Evolutionary conservation across 345 rosid species (phyloP), one percentile per base, ranked within the genome.

Genomic region (Salix purpurea): DNA sequence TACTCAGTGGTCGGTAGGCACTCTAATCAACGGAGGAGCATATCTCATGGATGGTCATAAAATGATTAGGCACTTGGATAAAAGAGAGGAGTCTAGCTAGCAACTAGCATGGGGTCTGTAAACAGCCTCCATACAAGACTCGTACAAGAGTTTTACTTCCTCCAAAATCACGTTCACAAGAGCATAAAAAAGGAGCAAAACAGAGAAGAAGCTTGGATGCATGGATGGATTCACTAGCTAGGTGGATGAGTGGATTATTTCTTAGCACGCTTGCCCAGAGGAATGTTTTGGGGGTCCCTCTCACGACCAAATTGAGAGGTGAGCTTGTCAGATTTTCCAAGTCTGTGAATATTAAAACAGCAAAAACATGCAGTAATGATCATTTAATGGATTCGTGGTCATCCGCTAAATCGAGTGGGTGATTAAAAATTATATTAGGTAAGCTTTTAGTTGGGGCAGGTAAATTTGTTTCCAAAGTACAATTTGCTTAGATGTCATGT

Each of bases 381-480:
- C 23, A 14, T 65, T 44, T 4, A 24, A 70, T 18, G 78, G 71
- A 69, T 61, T 64, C 54, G 72, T 26, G 32, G 44, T 18, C 70
- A 34, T 5, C 75, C 26, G 7, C 13, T 68, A 36, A 44, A 34
- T 73, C 21, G 69, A 70, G 76, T 67, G 74, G 76, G 61, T 77
- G 70, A 58, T 62, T 40, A 37, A 18, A 54, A 61, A 71, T 52
- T n/a, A 69, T 54, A 71, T 82, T 79, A 75, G 85, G 85, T 81
- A 52, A 77, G 79, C 54, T 61, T 78, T 77, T 83, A 75, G 90
- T 84, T 87, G 90, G 87, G 65, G 88, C 86, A 85, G 90, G 88
- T 87, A 78, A 78, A 69, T 76, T 71, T 54, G 84, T 69, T 76
- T 75, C 75, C 67, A 5, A 72, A 67, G 21, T 28, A 39, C 76